These are phyloP conservation scores for Hanseniaspora jakobsenii DNA, from an alignment of 805 yeast species.

Conservation along the genomic window DNA sequence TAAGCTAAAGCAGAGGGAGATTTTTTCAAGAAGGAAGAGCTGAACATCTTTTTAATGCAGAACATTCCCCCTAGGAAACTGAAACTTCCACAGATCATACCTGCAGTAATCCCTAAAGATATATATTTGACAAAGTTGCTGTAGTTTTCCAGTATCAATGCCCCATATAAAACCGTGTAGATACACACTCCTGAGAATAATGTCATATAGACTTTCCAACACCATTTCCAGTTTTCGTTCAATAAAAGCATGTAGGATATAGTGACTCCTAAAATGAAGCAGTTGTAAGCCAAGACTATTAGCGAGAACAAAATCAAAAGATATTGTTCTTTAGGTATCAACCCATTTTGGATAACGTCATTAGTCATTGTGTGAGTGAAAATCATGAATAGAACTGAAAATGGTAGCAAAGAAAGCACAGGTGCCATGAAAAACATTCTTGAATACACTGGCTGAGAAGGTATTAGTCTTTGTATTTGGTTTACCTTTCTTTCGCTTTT, in stretches of 20 bases:
- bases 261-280: slow-evolving; percentile 62
- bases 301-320: slow-evolving; percentile 87
- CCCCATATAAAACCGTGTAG: slow-evolving; percentile 73
- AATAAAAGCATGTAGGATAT: slow-evolving; percentile 75
- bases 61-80: slow-evolving; percentile 67
- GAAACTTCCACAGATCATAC: slow-evolving; percentile 75
- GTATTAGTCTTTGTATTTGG: slow-evolving; percentile 94
- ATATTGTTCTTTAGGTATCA: slow-evolving; percentile 77
- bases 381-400: slow-evolving; percentile 85
- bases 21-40: too few species aligned
- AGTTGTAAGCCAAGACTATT: slow-evolving; percentile 73
- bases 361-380: slow-evolving; percentile 89
- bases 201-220: slow-evolving; percentile 84
- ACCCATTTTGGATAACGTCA: slow-evolving; percentile 88
- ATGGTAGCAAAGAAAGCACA: slow-evolving; percentile 56
- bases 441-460: slow-evolving; percentile 77
- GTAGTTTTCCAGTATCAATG: slow-evolving; percentile 64
- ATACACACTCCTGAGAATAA: slow-evolving; percentile 85
- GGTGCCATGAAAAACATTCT: slow-evolving; percentile 44
- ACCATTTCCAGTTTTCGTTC: slow-evolving; percentile 92
- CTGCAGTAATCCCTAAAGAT: slow-evolving; percentile 61
- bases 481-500: slow-evolving; percentile 75
- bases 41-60: slow-evolving; percentile 68
- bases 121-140: slow-evolving; percentile 68
- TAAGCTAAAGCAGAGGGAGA: too few species aligned